A percentile compares a stretch with the other conserved stretches of the same genome.
Conservation (phyloP, 768 basidiomycete species). For the Tephrocybe sp. region DNA sequence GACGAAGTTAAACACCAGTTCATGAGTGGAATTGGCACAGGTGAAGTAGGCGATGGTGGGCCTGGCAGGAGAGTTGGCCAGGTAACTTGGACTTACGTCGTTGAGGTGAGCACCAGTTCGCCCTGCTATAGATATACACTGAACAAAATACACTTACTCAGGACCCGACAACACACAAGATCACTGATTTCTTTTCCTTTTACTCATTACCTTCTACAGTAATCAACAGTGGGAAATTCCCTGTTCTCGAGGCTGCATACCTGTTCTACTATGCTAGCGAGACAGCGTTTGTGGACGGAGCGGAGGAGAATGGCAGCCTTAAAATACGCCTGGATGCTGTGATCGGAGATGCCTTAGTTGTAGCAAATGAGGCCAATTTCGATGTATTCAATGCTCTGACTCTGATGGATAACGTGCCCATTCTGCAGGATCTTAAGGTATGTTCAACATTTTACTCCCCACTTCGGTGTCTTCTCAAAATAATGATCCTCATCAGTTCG, state of each 20-base stretch:
- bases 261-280: conserved; percentile 93
- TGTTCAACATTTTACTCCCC: conserved; percentile 14
- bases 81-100: conserved; percentile 95
- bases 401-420: conserved; percentile 86
- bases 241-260: conserved; percentile 87
- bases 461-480: not conserved
- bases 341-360: conserved; percentile 73
- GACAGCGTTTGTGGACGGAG: conserved; percentile 57
- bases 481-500: conserved; percentile 62
- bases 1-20: conserved; percentile 88
- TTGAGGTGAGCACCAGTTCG: conserved; percentile 61
- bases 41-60: conserved; percentile 47
- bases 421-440: conserved; percentile 85
- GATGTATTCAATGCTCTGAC: conserved; percentile 97
- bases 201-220: conserved; percentile 95
- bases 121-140: not conserved
- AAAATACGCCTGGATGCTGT: conserved; percentile 70
- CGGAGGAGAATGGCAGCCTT: conserved; percentile 59
- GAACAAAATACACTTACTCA: conserved; percentile 28
- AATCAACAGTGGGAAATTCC: conserved; percentile 71
- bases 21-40: conserved; percentile 75
- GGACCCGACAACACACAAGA: conserved; percentile 77
- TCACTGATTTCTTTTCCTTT: conserved; percentile 97
- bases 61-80: conserved; percentile 65
- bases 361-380: conserved; percentile 83